phyloP scores from a whole-genome alignment of 2,329 filamentous ascomycete genomes.

The Talaromyces sp. region DNA sequence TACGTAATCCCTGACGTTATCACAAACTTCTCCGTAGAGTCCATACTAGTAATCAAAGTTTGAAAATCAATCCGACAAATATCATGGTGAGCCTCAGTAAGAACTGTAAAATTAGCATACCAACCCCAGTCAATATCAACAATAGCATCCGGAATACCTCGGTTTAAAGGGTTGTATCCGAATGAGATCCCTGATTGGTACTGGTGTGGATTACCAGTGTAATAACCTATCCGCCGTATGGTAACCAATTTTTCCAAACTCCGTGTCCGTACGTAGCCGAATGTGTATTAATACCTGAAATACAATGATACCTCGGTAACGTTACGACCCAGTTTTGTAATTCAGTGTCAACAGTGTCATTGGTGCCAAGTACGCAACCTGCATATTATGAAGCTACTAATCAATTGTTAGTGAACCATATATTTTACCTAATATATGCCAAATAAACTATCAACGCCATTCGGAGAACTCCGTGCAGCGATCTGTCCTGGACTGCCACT shows the following conservation, averaged over 20 bases:
- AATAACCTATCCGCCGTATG: not conserved
- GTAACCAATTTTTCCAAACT: not conserved
- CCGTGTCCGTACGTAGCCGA: not conserved
- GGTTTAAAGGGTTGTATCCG: not conserved
- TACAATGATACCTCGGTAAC: not conserved
- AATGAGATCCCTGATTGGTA: not conserved
- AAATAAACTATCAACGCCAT: conserved; percentile 2
- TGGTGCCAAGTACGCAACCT: not conserved
- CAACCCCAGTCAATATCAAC: not conserved
- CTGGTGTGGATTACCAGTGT: not conserved
- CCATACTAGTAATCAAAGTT: not conserved
- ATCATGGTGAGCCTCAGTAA: not conserved
- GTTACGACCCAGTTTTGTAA: not conserved
- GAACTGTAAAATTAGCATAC: not conserved
- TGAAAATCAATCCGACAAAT: not conserved
- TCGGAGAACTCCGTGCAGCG: not conserved
- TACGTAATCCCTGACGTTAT: not conserved
- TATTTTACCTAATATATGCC: not conserved
- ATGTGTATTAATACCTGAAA: not conserved
- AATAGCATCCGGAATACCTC: not conserved
- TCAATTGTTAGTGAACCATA: not conserved
- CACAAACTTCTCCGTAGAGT: not conserved
- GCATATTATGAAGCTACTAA: not conserved
- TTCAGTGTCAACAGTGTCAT: not conserved
- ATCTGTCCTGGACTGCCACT: not conserved